A percentile compares a stretch with the other conserved stretches of the same genome.
phyloP scores from a whole-genome alignment of 192 early-diverging fungal genomes.

The Coemansia sp. region DNA sequence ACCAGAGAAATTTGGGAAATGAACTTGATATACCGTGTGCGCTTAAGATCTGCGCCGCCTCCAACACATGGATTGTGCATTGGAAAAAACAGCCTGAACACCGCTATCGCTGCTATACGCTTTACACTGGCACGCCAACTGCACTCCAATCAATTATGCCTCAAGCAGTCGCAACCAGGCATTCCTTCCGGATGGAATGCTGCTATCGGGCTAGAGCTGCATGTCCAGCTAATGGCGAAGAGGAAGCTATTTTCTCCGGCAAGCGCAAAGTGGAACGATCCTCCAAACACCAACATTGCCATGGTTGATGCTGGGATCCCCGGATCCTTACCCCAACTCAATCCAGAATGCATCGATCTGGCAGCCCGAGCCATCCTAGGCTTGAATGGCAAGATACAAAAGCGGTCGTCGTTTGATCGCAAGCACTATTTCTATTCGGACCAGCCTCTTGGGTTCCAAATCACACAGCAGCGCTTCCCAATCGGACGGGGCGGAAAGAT shows the following conservation, averaged over 20 bases:
- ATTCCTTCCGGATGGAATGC: constrained; percentile 55
- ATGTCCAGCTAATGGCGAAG: constrained; percentile 72
- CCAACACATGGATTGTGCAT: background rate
- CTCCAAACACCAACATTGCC: constrained; percentile 74
- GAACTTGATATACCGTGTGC: background rate
- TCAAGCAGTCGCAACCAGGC: background rate
- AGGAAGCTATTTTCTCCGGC: constrained; percentile 85
- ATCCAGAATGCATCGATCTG: constrained; percentile 69
- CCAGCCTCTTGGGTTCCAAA: constrained; percentile 91
- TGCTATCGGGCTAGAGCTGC: constrained; percentile 89
- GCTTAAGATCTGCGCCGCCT: background rate
- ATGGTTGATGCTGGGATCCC: constrained; percentile 84
- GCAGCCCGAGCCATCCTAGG: constrained; percentile 75
- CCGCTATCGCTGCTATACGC: background rate
- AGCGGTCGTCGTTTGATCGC: constrained; percentile 76
- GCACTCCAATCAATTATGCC: background rate
- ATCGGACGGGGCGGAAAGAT: constrained; percentile 74
- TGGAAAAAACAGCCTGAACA: background rate
- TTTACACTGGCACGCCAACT: background rate
- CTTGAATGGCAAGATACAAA: constrained; percentile 64
- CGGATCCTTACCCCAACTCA: constrained; percentile 78
- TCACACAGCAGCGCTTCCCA: constrained; percentile 85
- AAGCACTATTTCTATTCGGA: constrained; percentile 98
- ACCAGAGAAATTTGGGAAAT: background rate
- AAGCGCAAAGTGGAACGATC: constrained; percentile 41